Percentiles rank a stretch among this genome's conserved stretches.
phyloP scores from a whole-genome alignment of 2,329 filamentous ascomycete species.

The Bisporella sp. region DNA sequence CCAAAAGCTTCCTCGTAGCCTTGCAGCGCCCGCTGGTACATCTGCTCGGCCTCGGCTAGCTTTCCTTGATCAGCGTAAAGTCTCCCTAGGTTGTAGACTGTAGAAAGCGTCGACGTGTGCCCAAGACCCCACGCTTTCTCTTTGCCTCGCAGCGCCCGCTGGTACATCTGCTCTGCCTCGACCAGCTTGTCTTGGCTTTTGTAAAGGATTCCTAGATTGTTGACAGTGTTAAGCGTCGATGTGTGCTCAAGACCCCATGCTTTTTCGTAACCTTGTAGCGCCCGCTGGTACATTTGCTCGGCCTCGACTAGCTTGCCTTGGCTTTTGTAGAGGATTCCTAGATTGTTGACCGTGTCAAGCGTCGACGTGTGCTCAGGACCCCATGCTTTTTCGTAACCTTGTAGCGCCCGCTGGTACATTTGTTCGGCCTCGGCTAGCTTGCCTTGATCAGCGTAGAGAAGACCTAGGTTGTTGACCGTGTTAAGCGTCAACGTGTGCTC shows the following conservation, averaged over 20 bases:
- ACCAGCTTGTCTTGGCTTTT: neutral
- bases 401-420: neutral
- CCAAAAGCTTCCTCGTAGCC: neutral
- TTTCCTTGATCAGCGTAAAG: neutral
- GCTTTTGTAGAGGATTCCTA: neutral
- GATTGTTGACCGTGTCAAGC: neutral
- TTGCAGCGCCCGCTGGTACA: neutral
- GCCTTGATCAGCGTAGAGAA: constrained; percentile 1
- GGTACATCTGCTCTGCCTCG: neutral
- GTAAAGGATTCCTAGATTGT: neutral
- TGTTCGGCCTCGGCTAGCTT: neutral
- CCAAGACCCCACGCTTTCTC: neutral
- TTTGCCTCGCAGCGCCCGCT: neutral
- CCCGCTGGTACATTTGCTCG: neutral
- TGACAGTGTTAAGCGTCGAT: neutral
- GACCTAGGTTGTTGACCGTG: constrained; percentile 2
- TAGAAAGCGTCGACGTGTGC: neutral
- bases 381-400: neutral
- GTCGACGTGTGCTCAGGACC: neutral
- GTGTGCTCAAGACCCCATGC: neutral
- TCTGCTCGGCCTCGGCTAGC: neutral
- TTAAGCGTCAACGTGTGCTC: constrained; percentile 8
- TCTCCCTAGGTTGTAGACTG: neutral
- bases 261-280: neutral
- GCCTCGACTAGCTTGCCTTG: neutral